phyloP scores from a whole-genome alignment of 345 rosid species.

The Abelmoschus esculentus region DNA sequence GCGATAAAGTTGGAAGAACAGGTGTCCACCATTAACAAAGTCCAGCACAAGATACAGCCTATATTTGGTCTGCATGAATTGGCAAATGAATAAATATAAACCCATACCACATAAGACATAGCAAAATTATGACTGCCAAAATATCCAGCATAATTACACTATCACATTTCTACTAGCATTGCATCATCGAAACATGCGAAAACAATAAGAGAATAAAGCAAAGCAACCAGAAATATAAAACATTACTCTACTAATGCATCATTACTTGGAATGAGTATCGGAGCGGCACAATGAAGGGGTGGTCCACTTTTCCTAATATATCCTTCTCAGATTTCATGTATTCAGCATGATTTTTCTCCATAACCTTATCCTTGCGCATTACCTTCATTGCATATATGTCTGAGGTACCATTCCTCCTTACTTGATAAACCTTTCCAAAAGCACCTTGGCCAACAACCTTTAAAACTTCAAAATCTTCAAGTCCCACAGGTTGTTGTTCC shows the following conservation, averaged over 20 bases:
- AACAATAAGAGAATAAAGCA: not conserved
- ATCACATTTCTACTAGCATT: not conserved
- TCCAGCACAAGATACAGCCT: conserved; percentile 85
- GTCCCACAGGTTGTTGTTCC: conserved; percentile 27
- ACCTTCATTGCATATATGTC: conserved; percentile 98
- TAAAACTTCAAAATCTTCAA: conserved; percentile 59
- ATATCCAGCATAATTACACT: not conserved
- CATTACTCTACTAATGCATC: not conserved
- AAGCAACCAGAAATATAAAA: not conserved
- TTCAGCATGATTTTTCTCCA: conserved; percentile 88
- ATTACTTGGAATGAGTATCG: conserved; percentile 85
- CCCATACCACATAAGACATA: not conserved
- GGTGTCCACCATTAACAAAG: conserved; percentile 95
- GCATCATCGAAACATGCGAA: not conserved
- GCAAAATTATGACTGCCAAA: not conserved
- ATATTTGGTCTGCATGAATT: conserved; percentile 68
- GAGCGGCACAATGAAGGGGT: conserved; percentile 91
- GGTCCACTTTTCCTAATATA: conserved; percentile 67
- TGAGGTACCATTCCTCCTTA: conserved; percentile 65
- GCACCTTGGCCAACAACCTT: conserved; percentile 95
- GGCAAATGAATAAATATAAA: not conserved
- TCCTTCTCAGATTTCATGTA: conserved; percentile 99
- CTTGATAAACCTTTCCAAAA: conserved; percentile 91
- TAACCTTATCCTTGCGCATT: conserved; percentile 88
- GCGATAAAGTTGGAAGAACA: conserved; percentile 90